Conservation (phyloP, 2,329 filamentous ascomycete species). For the Botrytis paeoniae region DNA sequence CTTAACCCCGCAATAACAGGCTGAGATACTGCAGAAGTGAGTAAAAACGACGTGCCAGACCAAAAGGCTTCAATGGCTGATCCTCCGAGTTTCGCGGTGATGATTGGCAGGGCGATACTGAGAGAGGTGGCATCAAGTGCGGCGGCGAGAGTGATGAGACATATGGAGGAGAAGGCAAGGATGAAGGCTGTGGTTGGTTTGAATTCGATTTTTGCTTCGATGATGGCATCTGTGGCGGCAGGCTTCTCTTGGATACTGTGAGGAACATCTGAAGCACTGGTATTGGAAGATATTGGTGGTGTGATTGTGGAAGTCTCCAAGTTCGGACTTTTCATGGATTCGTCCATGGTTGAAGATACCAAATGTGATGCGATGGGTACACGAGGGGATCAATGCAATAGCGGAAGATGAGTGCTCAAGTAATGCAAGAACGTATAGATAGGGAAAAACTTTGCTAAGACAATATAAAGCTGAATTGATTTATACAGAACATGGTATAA, state of each 20-base stretch:
- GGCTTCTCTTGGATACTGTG: neutral
- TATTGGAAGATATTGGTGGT: neutral
- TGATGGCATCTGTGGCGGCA: no score
- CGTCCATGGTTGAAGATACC: neutral
- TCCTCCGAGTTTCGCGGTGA: slow-evolving; percentile 50
- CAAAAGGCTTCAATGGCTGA: slow-evolving; percentile 64
- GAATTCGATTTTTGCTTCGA: slow-evolving; percentile 23
- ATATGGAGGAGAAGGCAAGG: slow-evolving; percentile 33
- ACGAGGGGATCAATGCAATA: neutral
- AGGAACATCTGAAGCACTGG: neutral
- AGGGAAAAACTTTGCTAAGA: neutral
- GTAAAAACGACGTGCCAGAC: slow-evolving; percentile 67
- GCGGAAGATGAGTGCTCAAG: neutral
- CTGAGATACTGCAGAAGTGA: slow-evolving; percentile 61
- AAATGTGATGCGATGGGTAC: neutral
- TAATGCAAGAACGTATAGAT: neutral
- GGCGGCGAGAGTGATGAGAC: slow-evolving; percentile 56
- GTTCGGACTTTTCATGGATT: neutral
- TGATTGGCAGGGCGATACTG: slow-evolving; percentile 57
- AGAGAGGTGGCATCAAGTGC: slow-evolving; percentile 65
- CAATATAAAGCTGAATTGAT: neutral
- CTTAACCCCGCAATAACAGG: slow-evolving; percentile 45
- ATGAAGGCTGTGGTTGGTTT: slow-evolving; percentile 30
- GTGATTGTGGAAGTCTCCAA: neutral
- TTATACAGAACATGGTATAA: neutral